Evolutionary conservation across 2,329 filamentous ascomycete species (phyloP).

Genomic region (Calonectria henricotiae): DNA sequence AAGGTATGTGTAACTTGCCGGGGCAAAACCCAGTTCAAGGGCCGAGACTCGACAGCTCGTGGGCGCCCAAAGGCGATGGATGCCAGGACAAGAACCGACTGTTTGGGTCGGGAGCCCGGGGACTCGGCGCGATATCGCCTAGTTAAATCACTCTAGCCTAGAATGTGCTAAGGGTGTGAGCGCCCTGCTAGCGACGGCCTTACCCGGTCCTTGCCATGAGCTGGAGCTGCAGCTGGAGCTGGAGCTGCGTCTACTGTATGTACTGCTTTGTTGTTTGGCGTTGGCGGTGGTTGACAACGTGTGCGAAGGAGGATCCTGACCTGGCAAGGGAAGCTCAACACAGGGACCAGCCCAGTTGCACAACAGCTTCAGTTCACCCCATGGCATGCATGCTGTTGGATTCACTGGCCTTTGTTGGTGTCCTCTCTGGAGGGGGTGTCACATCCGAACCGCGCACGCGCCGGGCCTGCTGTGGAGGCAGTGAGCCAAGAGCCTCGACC

Average conservation of each 20-base stretch:
- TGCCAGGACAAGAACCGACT: conserved; percentile 47
- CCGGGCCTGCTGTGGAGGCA: conserved; percentile 37
- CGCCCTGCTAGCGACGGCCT: conserved; percentile 21
- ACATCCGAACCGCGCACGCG: conserved; percentile 45
- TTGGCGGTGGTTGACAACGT: conserved; percentile 34
- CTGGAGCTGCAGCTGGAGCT: conserved; percentile 17
- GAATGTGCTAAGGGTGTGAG: conserved; percentile 15
- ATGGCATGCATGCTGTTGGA: conserved; percentile 29
- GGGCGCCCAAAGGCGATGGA: conserved; percentile 16
- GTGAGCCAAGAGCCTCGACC: conserved; percentile 30
- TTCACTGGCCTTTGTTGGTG: conserved; percentile 30
- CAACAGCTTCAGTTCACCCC: conserved; percentile 23
- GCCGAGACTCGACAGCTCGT: conserved; percentile 38
- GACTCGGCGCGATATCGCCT: conserved; percentile 39
- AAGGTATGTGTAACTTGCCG: conserved; percentile 46
- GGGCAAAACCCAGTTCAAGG: conserved; percentile 36
- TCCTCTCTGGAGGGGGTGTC: conserved; percentile 35
- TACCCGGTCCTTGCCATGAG: conserved; percentile 26
- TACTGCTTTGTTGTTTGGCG: conserved; percentile 14
- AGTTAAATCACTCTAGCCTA: conserved; percentile 47
- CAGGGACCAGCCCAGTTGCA: conserved; percentile 20
- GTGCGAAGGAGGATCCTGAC: conserved; percentile 24
- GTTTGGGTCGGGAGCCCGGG: conserved; percentile 49
- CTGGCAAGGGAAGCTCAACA: conserved; percentile 22
- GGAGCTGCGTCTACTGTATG: conserved; percentile 1